These are phyloP conservation scores for Uromyces viciae-fabae DNA, from an alignment of 1,284 basidiomycete species.

Conservation along the genomic window DNA sequence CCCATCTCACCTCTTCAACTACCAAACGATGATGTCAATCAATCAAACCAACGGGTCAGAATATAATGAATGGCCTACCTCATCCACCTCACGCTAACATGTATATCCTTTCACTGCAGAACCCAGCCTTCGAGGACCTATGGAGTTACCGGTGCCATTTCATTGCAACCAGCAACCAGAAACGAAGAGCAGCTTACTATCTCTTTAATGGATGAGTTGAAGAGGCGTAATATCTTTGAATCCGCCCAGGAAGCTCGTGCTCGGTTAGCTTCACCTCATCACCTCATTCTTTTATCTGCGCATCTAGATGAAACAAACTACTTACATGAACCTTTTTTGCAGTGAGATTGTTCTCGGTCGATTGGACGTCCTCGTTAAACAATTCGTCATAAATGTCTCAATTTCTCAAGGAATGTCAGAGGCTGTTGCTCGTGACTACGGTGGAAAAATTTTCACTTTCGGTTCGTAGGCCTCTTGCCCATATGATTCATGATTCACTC, in stretches of 20 bases:
- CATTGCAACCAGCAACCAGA: conserved; percentile 52
- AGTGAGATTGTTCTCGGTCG: conserved; percentile 92
- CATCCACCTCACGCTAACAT: no score
- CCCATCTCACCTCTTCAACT: no score
- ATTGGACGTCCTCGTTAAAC: conserved; percentile 82
- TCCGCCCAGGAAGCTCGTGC: conserved; percentile 80
- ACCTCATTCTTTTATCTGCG: background rate
- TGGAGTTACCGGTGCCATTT: conserved; percentile 45
- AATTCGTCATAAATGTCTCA: conserved; percentile 84
- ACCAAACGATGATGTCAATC: no score
- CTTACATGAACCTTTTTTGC: conserved; percentile 31
- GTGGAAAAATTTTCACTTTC: conserved; percentile 98
- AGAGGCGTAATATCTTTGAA: conserved; percentile 82
- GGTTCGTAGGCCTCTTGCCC: no score
- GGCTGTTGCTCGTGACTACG: conserved; percentile 74
- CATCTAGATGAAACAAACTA: background rate
- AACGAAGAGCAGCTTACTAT: conserved; percentile 63
- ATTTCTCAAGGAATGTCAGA: conserved; percentile 75
- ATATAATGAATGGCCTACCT: no score
- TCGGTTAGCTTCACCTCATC: conserved; percentile 64
- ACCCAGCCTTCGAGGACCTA: conserved; percentile 27
- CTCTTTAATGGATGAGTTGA: conserved; percentile 82
- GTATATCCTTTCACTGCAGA: background rate
- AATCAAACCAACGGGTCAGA: no score
- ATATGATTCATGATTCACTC: no score